These are phyloP conservation scores for Coemansia asiatica DNA, from an alignment of 192 early-diverging fungal genomes.

Conservation along the genomic window DNA sequence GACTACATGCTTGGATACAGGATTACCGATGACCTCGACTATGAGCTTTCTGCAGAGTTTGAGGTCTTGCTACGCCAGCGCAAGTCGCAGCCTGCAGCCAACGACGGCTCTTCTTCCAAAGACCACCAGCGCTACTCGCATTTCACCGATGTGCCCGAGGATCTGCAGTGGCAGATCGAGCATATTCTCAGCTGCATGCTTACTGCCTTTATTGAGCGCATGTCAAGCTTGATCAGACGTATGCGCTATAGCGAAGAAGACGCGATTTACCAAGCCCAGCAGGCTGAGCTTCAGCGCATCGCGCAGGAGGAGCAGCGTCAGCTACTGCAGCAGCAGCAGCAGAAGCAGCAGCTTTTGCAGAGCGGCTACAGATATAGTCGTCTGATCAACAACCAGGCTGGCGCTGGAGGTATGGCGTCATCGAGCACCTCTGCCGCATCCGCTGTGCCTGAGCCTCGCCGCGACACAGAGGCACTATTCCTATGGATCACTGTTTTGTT, in stretches of 20 bases:
- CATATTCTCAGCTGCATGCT: slow-evolving; percentile 57
- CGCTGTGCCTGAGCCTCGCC: slow-evolving; percentile 34
- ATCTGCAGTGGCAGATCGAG: slow-evolving; percentile 59
- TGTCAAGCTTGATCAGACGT: slow-evolving; percentile 60
- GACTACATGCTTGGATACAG: slow-evolving; percentile 64
- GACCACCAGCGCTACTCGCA: slow-evolving; percentile 35
- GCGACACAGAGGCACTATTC: slow-evolving; percentile 72
- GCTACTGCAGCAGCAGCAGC: slow-evolving; percentile 23
- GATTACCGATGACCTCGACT: slow-evolving; percentile 40
- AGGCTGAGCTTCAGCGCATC: slow-evolving; percentile 30
- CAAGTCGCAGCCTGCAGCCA: slow-evolving; percentile 1
- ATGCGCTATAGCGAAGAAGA: slow-evolving; percentile 75
- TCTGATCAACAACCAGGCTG: slow-evolving; percentile 13
- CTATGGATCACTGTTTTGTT: slow-evolving; percentile 72
- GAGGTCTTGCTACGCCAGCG: slow-evolving; percentile 37
- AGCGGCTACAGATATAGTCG: slow-evolving; percentile 39
- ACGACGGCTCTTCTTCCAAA: neutral
- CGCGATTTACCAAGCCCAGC: slow-evolving; percentile 51
- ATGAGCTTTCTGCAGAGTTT: slow-evolving; percentile 50
- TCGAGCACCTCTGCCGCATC: slow-evolving; percentile 14
- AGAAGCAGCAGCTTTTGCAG: slow-evolving; percentile 34
- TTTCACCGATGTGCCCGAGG: slow-evolving; percentile 32
- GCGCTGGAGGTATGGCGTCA: neutral
- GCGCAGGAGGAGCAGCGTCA: slow-evolving; percentile 44
- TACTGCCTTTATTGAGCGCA: slow-evolving; percentile 58